Conservation (phyloP, 352 stramenopile species). For the Globisporangium paroecandrum region DNA sequence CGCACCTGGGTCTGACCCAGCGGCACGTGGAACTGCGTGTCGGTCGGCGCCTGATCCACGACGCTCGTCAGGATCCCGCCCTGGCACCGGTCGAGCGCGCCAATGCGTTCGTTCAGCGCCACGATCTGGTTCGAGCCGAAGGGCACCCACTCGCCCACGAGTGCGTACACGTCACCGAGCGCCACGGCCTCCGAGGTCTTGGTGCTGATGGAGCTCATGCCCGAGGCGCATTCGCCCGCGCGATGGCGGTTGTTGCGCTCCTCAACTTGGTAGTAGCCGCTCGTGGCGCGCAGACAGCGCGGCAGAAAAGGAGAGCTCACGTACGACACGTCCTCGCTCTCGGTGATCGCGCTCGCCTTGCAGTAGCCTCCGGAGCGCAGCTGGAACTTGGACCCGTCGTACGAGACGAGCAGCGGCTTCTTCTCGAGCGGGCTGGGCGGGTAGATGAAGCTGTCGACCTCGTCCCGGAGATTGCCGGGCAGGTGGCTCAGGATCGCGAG, state of each 20-base stretch:
- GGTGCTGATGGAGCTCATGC: slow-evolving; percentile 84
- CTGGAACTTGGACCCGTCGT: slow-evolving; percentile 77
- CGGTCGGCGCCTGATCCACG: slow-evolving; percentile 84
- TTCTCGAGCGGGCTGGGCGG: slow-evolving; percentile 42
- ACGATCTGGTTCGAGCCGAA: slow-evolving; percentile 98
- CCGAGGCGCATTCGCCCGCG: slow-evolving; percentile 80
- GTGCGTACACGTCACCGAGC: slow-evolving; percentile 94
- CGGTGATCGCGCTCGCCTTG: slow-evolving; percentile 90
- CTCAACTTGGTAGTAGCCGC: slow-evolving; percentile 65
- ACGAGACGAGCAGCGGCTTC: slow-evolving; percentile 46
- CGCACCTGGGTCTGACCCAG: slow-evolving; percentile 94
- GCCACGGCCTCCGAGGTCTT: slow-evolving; percentile 93
- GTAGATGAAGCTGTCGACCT: slow-evolving; percentile 68
- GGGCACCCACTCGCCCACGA: slow-evolving; percentile 97
- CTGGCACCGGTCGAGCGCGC: slow-evolving; percentile 94
- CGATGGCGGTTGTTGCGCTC: slow-evolving; percentile 92
- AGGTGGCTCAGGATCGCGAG: slow-evolving; percentile 85
- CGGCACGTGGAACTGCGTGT: slow-evolving; percentile 81
- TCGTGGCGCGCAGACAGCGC: slow-evolving; percentile 89
- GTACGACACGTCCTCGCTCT: slow-evolving; percentile 97
- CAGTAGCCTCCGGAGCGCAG: slow-evolving; percentile 80
- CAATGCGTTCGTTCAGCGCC: slow-evolving; percentile 96
- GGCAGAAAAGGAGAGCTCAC: slow-evolving; percentile 97
- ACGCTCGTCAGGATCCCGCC: slow-evolving; percentile 95
- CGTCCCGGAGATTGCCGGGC: slow-evolving; percentile 55